A percentile compares a stretch with the other conserved stretches of the same genome.
These are phyloP conservation scores for Neofusicoccum umdonicola DNA, from an alignment of 2,329 filamentous ascomycete species.

Conservation along the genomic window DNA sequence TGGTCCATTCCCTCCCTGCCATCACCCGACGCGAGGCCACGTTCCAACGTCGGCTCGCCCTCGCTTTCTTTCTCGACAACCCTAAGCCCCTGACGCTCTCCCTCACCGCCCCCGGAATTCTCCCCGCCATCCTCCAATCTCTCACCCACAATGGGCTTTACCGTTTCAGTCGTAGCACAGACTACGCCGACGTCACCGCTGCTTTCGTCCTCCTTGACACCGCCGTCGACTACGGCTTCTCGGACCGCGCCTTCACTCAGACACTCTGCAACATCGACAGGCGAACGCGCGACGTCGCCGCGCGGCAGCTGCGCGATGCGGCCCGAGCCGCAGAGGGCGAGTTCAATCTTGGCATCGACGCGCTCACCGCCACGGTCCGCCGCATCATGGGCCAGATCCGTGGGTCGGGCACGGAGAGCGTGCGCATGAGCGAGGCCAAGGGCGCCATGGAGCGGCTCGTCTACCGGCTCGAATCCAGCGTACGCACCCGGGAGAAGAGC, in stretches of 20 bases:
- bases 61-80: constrained; percentile 57
- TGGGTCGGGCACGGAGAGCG: constrained; percentile 50
- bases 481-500: constrained; percentile 15
- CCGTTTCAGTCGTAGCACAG: constrained; percentile 52
- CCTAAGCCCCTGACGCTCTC: constrained; percentile 26
- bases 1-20: constrained; percentile 60
- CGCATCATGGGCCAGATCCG: constrained; percentile 49
- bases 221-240: constrained; percentile 65
- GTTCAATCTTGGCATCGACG: constrained; percentile 73
- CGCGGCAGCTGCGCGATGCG: constrained; percentile 10
- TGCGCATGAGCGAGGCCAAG: constrained; percentile 75
- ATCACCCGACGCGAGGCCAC: constrained; percentile 53
- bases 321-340: constrained; percentile 35
- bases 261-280: constrained; percentile 25
- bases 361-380: constrained; percentile 49
- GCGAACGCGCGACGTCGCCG: constrained; percentile 15
- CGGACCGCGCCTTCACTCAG: constrained; percentile 21
- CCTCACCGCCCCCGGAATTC: constrained; percentile 25
- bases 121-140: constrained; percentile 29
- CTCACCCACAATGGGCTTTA: constrained; percentile 46
- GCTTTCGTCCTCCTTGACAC: constrained; percentile 69
- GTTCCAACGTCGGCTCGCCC: constrained; percentile 64
- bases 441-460: constrained; percentile 71
- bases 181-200: constrained; percentile 69
- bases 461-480: constrained; percentile 60